phyloP scores from a whole-genome alignment of 139 green algal species.

The Chlorella sorokiniana region DNA sequence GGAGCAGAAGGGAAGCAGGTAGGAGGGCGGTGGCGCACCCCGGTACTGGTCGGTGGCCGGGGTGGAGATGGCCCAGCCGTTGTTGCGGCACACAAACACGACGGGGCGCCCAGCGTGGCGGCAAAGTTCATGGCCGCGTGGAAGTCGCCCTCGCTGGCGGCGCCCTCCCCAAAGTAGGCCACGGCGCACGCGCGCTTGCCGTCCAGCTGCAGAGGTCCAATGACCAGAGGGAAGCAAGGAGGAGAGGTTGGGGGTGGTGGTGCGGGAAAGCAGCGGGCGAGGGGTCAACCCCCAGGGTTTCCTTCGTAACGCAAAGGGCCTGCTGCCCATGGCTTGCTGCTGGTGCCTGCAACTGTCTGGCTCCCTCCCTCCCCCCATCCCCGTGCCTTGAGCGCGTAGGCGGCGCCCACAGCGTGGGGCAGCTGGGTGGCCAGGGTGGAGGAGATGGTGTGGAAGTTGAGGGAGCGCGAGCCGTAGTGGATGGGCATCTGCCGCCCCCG shows the following conservation, averaged over 20 bases:
- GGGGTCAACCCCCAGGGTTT: no score
- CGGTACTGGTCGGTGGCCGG: constrained; percentile 88
- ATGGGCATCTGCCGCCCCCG: constrained; percentile 97
- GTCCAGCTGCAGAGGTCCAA: constrained; percentile 38
- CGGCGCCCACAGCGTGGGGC: constrained; percentile 90
- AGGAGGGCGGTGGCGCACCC: constrained; percentile 55
- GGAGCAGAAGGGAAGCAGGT: no score
- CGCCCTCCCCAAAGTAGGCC: constrained; percentile 89
- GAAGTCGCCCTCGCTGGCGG: constrained; percentile 88
- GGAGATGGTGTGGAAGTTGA: constrained; percentile 91
- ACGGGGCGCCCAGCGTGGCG: constrained; percentile 77
- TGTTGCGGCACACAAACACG: constrained; percentile 97
- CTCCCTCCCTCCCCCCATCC: no score
- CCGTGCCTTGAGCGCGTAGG: constrained; percentile 85
- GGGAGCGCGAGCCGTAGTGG: constrained; percentile 84
- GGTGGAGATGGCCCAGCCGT: constrained; percentile 94
- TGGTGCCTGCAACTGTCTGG: neutral
- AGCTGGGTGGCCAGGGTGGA: constrained; percentile 92
- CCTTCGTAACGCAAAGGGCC: no score
- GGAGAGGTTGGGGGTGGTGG: neutral
- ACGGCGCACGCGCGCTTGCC: constrained; percentile 46
- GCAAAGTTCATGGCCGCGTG: constrained; percentile 96
- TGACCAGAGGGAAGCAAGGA: neutral
- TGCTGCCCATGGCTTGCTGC: neutral
- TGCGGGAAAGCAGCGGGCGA: neutral